Base-by-base conservation (phyloP, 148 eudicot genomes). In the Cornus suecica region DNA sequence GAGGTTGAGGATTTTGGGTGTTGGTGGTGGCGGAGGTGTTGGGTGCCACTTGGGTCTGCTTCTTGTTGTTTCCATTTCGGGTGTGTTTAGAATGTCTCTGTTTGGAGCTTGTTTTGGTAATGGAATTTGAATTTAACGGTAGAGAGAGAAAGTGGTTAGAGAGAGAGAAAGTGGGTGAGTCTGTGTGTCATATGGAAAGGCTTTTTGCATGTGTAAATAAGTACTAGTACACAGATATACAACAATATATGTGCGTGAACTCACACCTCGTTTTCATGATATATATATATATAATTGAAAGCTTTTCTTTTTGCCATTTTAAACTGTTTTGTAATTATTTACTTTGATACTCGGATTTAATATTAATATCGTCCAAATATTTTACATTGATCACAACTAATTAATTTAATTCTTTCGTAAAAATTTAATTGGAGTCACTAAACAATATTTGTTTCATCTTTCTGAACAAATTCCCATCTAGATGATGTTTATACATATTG, bases 1-100 rank as follows among this genome's bases (percentile, higher is more conserved):
- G 2, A 92, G 80, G 89, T 89, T 88, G 86, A 91, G 94, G 75
- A 87, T 88, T 77, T 76, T 79, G 26, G 88, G 88, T 45, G 85
- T 86, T 3, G 94, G 92, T 22, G 93, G 91, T 32, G 88, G 90
- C 5, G 91, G 90, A 27, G 83, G 90, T 1, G 85, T 85, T 74
- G 91, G 91, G 34, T 84, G 83, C 87, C 97, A 85, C 58, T 86
- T 92, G 7, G 83, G 65, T 66, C 80, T 84, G 61, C 90, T 87
- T 30, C 80, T 58, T 13, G 77, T 73, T 8, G 85, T 29, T 77
- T 77, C 78, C 27, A 77, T 51, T 28, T 73, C 30, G 54, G 20
- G 1, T 11, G 20, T 58, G 62, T n/a, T n/a, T n/a, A n/a, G n/a
- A n/a, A n/a, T n/a, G n/a, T n/a, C 14, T 18, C 13, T 48, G 1